Base-by-base conservation (phyloP, 2,329 filamentous ascomycete genomes). In the Fusarium keratoplasticum region DNA sequence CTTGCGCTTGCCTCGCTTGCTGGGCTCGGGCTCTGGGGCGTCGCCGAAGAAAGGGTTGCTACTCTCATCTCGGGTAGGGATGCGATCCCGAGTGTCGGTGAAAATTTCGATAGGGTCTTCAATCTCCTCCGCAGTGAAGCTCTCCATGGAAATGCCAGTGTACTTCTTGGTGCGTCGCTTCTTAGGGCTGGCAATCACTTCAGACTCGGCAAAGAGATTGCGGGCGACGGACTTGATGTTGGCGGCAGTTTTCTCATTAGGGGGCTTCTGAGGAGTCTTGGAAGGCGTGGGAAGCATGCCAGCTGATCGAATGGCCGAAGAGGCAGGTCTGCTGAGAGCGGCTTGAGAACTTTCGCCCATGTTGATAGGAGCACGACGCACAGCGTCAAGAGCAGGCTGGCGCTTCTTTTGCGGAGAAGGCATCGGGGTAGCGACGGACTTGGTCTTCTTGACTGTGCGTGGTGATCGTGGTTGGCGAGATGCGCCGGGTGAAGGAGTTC, bases 31-130 rank as follows among this genome's bases (percentile, higher is more conserved):
- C 25, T 79, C 69, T 66, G 84, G 73, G 38, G 83, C 78, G 52
- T 86, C 85, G 61, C 87, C 89, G 69, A 91, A 88, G 81, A 96
- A 96, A 1, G 94, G 94, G 79, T 96, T 96, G 29, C 92, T 90
- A 74, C 87, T 90, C n/a, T 83, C 80, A 76, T 95, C 93, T 47
- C 90, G 84, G 72, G 91, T 88, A 22, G 94, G 94, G 47, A 95
- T 83, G 64, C 92, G 91, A 75, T 97, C 95, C 73, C 95, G 92
- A 1, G 93, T 90, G 81, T 96, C 94, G 44, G 92, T 95, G 80
- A 91, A 96, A 78, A 96, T 94, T 73, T 89, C 82, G 75, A 95
- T 93, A n/a, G 86, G 81, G 47, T 87, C 85, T 47, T 90, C 87
- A 9, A 87, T 83, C n/a, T 89, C 87, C 60, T 90, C 88, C 9